Conservation (phyloP, 2,329 filamentous ascomycete genomes). For the Colletotrichum lini region DNA sequence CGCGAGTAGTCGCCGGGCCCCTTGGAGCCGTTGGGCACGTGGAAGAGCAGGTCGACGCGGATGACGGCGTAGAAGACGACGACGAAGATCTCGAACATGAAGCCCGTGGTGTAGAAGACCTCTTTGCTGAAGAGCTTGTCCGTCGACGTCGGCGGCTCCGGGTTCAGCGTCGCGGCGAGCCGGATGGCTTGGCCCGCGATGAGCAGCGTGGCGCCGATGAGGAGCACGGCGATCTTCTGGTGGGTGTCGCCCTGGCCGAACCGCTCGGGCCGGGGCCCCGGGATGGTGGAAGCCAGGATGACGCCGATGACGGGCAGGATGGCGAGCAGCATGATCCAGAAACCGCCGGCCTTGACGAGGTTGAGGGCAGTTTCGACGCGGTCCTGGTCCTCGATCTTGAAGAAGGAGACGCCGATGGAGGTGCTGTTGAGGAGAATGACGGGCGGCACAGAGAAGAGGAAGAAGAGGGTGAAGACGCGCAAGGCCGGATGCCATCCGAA, state of each 20-base stretch:
- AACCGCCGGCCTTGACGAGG: slow-evolving; percentile 44
- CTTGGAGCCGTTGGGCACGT: slow-evolving; percentile 50
- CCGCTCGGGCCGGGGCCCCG: slow-evolving; percentile 48
- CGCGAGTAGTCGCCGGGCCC: slow-evolving; percentile 51
- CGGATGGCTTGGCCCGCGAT: slow-evolving; percentile 45
- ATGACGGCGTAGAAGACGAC: slow-evolving; percentile 47
- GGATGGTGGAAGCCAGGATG: slow-evolving; percentile 46
- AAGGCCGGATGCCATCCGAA: slow-evolving; percentile 54
- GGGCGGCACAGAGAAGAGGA: slow-evolving; percentile 48
- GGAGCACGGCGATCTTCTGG: slow-evolving; percentile 49
- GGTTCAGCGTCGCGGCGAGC: slow-evolving; percentile 46
- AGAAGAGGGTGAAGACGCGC: slow-evolving; percentile 44
- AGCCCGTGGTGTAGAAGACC: slow-evolving; percentile 54
- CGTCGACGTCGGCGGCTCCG: slow-evolving; percentile 43
- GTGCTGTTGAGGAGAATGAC: slow-evolving; percentile 53
- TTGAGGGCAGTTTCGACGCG: slow-evolving; percentile 38
- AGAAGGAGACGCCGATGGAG: slow-evolving; percentile 48
- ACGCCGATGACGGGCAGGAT: slow-evolving; percentile 45
- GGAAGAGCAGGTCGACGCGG: slow-evolving; percentile 50
- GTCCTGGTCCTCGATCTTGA: slow-evolving; percentile 41
- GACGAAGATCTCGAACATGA: slow-evolving; percentile 50
- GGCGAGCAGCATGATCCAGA: slow-evolving; percentile 46
- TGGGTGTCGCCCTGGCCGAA: slow-evolving; percentile 52
- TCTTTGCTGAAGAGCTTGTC: slow-evolving; percentile 51
- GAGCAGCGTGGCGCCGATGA: slow-evolving; percentile 43